phyloP scores from a whole-genome alignment of 2,329 filamentous ascomycete species.

The Keithomyces neogunnii region DNA sequence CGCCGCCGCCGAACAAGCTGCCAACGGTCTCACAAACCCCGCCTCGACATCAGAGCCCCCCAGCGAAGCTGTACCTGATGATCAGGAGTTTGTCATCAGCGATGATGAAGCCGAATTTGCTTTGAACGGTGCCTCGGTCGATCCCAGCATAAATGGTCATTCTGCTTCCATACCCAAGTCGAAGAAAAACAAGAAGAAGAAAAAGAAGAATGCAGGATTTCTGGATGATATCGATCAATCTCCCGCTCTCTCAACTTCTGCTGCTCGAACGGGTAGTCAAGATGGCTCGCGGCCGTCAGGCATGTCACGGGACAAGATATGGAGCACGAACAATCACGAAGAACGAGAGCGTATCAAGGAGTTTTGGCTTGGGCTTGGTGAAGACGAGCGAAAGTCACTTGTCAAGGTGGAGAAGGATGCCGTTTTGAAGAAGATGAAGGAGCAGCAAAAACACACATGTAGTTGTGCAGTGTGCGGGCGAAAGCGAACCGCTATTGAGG shows the following conservation, averaged over 20 bases:
- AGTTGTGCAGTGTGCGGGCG: constrained; percentile 95
- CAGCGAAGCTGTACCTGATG: constrained; percentile 20
- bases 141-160: constrained; percentile 23
- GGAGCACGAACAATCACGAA: constrained; percentile 91
- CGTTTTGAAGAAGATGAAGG: constrained; percentile 98
- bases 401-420: constrained; percentile 99
- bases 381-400: constrained; percentile 88
- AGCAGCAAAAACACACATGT: constrained; percentile 98
- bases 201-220: constrained; percentile 41
- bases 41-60: constrained; percentile 16
- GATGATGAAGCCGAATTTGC: constrained; percentile 41
- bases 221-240: constrained; percentile 11
- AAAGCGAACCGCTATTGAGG: constrained; percentile 94
- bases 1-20: constrained; percentile 36
- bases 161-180: constrained; percentile 27
- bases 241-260: background rate
- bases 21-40: constrained; percentile 33
- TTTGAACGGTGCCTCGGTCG: constrained; percentile 19
- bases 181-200: constrained; percentile 62
- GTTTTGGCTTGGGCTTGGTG: constrained; percentile 91
- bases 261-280: constrained; percentile 18
- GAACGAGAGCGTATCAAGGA: constrained; percentile 97
- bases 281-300: constrained; percentile 24
- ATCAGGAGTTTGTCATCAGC: constrained; percentile 46
- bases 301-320: constrained; percentile 77